Base-by-base conservation (phyloP, 2,329 filamentous ascomycete species). In the Phialemonium atrogriseum region DNA sequence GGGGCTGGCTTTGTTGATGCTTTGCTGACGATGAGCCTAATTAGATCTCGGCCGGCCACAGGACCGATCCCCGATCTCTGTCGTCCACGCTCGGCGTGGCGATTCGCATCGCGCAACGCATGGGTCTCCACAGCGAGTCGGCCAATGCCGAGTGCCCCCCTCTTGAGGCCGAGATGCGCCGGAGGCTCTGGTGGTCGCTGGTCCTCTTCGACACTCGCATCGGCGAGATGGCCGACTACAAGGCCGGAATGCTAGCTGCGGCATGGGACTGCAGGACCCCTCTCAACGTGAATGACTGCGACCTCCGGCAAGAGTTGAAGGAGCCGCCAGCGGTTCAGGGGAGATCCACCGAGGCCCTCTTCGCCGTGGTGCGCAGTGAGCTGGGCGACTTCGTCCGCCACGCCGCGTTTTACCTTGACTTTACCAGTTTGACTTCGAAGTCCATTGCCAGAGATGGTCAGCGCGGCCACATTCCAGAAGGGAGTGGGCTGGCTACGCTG, bases 131-230 rank as follows among this genome's bases (percentile, higher is more conserved):
- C 30, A 59, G 44, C 32, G 73, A 79, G 44, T 43, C 58, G 0
- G 39, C 37, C 1, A 39, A 48, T 10, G 27, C 46, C 2, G 46
- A 38, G 14, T 47, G 33, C 13, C 39, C 37, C 5, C 32, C 43
- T 6, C 64, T 70, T 10, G 73, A 80, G 42, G 66, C 63, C 2
- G 75, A 80, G 50, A 64, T 78, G 58, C 66, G 73, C 10, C 66
- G 75, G 18, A 56, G 75, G 20, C 58, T 80, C 0, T 80, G 74
- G 74, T 80, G 74, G 75, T 59, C 70, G 0, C 50, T 81, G 1
- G 50, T 70, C 0, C 48, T 70, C 4, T 71, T 77, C 34, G 77
- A 81, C 42, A 50, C 52, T 27, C 71, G 76, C 11, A 61, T 75
- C 10, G 53, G 65, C 40, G 73, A 78, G 40, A 46, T 77, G 36